Base-by-base conservation (phyloP, 2,329 filamentous ascomycete species). In the Dothideomycetidae sp. region DNA sequence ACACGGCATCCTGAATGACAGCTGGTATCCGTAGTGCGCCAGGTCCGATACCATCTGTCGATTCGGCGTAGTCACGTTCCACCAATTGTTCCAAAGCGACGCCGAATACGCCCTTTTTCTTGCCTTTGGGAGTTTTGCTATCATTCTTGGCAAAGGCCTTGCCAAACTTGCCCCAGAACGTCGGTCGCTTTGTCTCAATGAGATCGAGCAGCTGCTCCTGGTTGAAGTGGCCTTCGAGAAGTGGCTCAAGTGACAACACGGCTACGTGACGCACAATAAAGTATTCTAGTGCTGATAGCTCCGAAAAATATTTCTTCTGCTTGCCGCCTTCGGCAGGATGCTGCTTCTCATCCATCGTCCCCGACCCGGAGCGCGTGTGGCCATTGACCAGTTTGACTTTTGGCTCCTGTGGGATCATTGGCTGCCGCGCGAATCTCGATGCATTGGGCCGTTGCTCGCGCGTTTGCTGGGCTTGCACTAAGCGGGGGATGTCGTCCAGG, bases 141-240 rank as follows among this genome's bases (percentile, higher is more conserved):
- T 55, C 53, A 31, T 56, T 55, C 17, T 49, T 48, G 35, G 48
- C 44, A 54, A 96, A 93, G 1, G 86, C 88, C 55, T 94, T 93
- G 44, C 86, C 88, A 45, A 98, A 86, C 50, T 94, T 94, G 57
- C 88, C 90, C 90, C 90, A 98, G 60, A 98, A 93, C 0, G 83
- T 96, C 15, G 83, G 76, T 44, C 93, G 92, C 52, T 83, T 78
- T 2, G 83, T 84, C 58, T 98, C 90, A 44, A 98, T 96, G 34
- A 98, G 74, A 43, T 82, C 76, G 10, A 96, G 71, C 2, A 98
- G 67, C 53, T 98, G 90, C 47, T 96, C 90, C 41, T 96, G 70
- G n/a, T 79, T 81, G 58, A 96, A 96, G 49, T 93, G 77, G 3
- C 77, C 75, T 49, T 93, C 85, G 4, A 98, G 68, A 57, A 96